A percentile compares a stretch with the other conserved stretches of the same genome.
Conservation (phyloP, 108 stramenopile species). For the Nitzschia sp. region DNA sequence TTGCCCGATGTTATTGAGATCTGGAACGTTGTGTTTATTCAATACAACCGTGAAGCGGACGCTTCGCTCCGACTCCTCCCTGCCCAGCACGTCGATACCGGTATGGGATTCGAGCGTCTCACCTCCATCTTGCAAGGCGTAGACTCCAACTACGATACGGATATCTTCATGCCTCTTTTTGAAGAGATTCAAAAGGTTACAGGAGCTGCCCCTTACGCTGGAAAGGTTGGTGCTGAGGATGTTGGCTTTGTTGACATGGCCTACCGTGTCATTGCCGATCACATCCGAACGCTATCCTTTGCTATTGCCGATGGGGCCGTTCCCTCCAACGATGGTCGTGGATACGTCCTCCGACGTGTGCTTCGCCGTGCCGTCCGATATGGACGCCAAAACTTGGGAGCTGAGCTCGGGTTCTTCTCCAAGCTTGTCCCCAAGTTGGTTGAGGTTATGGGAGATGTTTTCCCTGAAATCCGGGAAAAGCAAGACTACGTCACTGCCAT, state of each 20-base stretch:
- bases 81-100: slow-evolving; percentile 97
- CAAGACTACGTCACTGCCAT: slow-evolving; percentile 78
- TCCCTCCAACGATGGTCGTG: slow-evolving; percentile 97
- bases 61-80: slow-evolving; percentile 86
- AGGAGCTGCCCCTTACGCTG: slow-evolving; percentile 84
- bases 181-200: slow-evolving; percentile 84
- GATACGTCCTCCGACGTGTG: slow-evolving; percentile 95
- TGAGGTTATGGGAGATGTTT: slow-evolving; percentile 85
- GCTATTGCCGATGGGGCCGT: slow-evolving; percentile 98
- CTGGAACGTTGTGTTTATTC: slow-evolving; percentile 99
- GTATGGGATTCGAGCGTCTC: slow-evolving; percentile 99
- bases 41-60: slow-evolving; percentile 96
- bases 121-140: slow-evolving; percentile 93
- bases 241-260: slow-evolving; percentile 94
- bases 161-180: slow-evolving; percentile 96
- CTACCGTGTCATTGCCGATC: slow-evolving; percentile 99
- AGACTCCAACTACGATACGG: slow-evolving; percentile 97
- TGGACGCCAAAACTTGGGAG: slow-evolving; percentile 91
- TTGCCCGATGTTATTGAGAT: slow-evolving; percentile 95
- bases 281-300: slow-evolving; percentile 94
- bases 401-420: slow-evolving; percentile 94
- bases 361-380: slow-evolving; percentile 96
- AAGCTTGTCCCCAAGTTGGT: slow-evolving; percentile 87
- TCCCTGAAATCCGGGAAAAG: slow-evolving; percentile 89
- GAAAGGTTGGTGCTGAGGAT: slow-evolving; percentile 89